Evolutionary conservation across 1,284 basidiomycete genomes (phyloP).

Genomic region (Tilletia walkeri): DNA sequence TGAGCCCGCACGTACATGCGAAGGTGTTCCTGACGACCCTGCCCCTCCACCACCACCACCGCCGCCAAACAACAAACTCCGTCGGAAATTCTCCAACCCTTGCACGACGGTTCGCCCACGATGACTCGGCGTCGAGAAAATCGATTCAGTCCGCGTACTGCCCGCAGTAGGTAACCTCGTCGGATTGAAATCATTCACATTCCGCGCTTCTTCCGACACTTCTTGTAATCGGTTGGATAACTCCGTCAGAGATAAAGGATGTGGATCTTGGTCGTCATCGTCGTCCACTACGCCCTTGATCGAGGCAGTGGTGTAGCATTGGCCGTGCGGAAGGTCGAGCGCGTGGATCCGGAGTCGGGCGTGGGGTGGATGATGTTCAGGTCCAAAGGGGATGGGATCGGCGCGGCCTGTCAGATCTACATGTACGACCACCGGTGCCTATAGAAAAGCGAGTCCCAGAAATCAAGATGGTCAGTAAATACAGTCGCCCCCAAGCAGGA

Average conservation of each 20-base stretch:
- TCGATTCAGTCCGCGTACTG: conserved; percentile 18
- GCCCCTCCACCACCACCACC: neutral
- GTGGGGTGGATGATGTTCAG: conserved; percentile 33
- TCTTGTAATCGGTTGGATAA: conserved; percentile 29
- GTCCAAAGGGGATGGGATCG: conserved; percentile 30
- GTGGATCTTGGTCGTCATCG: conserved; percentile 24
- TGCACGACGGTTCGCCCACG: conserved; percentile 24
- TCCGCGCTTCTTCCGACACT: conserved; percentile 30
- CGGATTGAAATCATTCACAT: conserved; percentile 5
- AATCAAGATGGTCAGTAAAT: too few relatives aligned
- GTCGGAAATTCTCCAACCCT: conserved; percentile 22
- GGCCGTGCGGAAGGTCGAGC: conserved; percentile 37
- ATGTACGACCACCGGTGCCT: conserved; percentile 31
- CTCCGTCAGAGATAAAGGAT: conserved; percentile 27
- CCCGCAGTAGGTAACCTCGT: too few relatives aligned
- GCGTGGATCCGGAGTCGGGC: conserved; percentile 34
- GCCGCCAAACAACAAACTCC: conserved; percentile 19
- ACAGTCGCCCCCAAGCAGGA: too few relatives aligned
- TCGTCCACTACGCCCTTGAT: conserved; percentile 27
- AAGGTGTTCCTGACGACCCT: neutral
- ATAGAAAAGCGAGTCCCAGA: neutral
- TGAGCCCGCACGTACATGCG: conserved; percentile 7
- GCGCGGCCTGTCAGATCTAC: conserved; percentile 23
- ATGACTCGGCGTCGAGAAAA: conserved; percentile 30
- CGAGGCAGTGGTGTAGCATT: conserved; percentile 29